A percentile compares a stretch with the other conserved stretches of the same genome.
phyloP scores from a whole-genome alignment of 148 eudicot genomes.

The Drosera capensis region DNA sequence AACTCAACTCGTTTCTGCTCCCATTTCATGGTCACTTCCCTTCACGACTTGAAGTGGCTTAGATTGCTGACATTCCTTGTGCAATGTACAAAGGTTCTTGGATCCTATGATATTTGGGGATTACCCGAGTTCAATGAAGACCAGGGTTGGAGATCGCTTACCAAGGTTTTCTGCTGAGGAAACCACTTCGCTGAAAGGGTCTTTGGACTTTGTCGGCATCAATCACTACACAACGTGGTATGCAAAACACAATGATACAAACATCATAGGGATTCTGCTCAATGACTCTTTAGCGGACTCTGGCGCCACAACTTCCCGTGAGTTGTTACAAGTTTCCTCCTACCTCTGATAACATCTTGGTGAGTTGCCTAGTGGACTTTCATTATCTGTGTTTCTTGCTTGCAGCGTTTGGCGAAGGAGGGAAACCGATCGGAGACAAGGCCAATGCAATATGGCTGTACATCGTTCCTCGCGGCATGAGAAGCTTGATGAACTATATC shows the following conservation, averaged over 20 bases:
- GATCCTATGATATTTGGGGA: slow-evolving; percentile 60
- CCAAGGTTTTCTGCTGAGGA: slow-evolving; percentile 33
- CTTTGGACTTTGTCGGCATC: slow-evolving; percentile 82
- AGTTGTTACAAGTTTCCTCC: slow-evolving; percentile 9
- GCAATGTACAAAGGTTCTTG: too few species aligned
- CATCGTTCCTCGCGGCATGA: slow-evolving; percentile 75
- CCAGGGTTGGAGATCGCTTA: slow-evolving; percentile 40
- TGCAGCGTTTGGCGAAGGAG: slow-evolving; percentile 47
- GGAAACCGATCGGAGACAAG: slow-evolving; percentile 59
- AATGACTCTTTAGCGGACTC: slow-evolving; percentile 52
- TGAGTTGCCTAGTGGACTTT: too few species aligned
- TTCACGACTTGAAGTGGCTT: too few species aligned
- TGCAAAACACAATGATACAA: slow-evolving; percentile 28
- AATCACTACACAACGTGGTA: slow-evolving; percentile 89
- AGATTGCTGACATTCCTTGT: too few species aligned
- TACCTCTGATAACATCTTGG: too few species aligned
- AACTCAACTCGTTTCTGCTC: not conserved
- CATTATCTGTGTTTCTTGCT: too few species aligned
- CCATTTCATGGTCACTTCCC: too few species aligned
- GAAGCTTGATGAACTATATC: slow-evolving; percentile 73
- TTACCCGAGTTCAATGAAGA: slow-evolving; percentile 49
- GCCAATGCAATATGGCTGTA: slow-evolving; percentile 79
- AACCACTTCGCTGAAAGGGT: slow-evolving; percentile 48
- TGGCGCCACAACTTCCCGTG: slow-evolving; percentile 59
- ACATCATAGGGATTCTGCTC: slow-evolving; percentile 31